Conservation (phyloP, 441 rosid species). For the Pelargonium myrrhifolium region DNA sequence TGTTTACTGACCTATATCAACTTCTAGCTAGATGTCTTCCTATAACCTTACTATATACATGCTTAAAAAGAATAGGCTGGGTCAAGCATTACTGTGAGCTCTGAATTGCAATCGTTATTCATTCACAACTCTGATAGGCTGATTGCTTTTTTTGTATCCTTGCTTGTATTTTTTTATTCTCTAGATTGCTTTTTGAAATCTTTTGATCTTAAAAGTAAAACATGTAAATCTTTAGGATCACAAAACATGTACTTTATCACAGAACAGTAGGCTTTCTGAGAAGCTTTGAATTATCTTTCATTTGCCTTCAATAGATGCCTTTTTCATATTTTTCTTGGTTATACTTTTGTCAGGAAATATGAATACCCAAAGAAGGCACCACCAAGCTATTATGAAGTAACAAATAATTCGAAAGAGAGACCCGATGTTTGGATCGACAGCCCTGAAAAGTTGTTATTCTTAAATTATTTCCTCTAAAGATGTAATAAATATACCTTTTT, state of each 20-base stretch:
- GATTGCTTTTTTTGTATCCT: neutral
- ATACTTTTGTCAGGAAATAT: slow-evolving; percentile 51
- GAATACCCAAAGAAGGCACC: slow-evolving; percentile 78
- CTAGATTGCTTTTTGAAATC: neutral
- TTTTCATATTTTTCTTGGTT: slow-evolving; percentile 8
- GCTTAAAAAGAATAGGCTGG: no score
- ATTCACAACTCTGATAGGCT: neutral
- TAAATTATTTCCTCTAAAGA: slow-evolving; percentile 16
- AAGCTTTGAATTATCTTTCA: neutral
- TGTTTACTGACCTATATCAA: neutral
- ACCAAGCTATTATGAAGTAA: slow-evolving; percentile 86
- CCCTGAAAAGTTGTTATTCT: slow-evolving; percentile 77
- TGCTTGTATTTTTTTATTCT: neutral
- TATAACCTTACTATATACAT: neutral
- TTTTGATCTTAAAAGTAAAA: neutral
- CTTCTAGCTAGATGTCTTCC: neutral
- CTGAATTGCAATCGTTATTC: neutral
- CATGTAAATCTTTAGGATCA: neutral
- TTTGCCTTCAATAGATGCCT: neutral
- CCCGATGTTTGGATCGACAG: slow-evolving; percentile 98
- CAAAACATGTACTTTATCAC: neutral
- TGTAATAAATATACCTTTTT: slow-evolving; percentile 13
- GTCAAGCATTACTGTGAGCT: neutral
- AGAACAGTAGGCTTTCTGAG: neutral
- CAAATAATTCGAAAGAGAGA: slow-evolving; percentile 84